phyloP scores from a whole-genome alignment of 2,329 filamentous ascomycete genomes.

The Nemania sp. region DNA sequence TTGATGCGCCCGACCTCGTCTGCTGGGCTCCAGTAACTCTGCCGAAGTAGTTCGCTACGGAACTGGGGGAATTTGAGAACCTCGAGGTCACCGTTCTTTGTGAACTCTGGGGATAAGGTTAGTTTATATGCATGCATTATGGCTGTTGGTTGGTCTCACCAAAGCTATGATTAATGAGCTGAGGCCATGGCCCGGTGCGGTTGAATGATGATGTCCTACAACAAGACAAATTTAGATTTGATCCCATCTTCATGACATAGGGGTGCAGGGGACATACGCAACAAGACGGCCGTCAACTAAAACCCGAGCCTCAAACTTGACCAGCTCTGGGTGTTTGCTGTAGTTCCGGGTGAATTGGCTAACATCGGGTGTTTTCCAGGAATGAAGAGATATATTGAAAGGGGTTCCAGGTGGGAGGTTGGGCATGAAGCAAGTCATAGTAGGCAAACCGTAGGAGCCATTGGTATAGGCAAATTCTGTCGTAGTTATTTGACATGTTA shows the following conservation, averaged over 20 bases:
- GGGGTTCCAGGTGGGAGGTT: constrained; percentile 68
- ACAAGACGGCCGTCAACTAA: constrained; percentile 75
- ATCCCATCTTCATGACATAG: neutral
- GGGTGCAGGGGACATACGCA: constrained; percentile 61
- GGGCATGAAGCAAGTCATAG: constrained; percentile 78
- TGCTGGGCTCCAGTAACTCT: constrained; percentile 77
- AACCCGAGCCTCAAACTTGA: constrained; percentile 74
- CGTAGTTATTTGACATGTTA: constrained; percentile 11
- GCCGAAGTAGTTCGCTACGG: constrained; percentile 74
- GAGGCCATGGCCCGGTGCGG: constrained; percentile 63
- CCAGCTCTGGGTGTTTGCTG: constrained; percentile 66
- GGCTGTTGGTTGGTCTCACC: constrained; percentile 50
- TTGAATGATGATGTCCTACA: constrained; percentile 68
- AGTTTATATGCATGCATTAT: constrained; percentile 40
- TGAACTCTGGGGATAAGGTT: constrained; percentile 56
- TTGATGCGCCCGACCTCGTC: constrained; percentile 82
- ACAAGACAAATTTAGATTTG: constrained; percentile 13
- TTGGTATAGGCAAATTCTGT: constrained; percentile 66
- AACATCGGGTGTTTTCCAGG: constrained; percentile 72
- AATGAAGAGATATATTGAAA: constrained; percentile 81
- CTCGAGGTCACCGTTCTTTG: constrained; percentile 69
- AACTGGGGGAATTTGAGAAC: constrained; percentile 79
- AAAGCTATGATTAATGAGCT: constrained; percentile 60
- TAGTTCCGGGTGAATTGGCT: constrained; percentile 68
- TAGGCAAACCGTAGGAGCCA: constrained; percentile 66